These are phyloP conservation scores for Tripterygium wilfordii DNA, from an alignment of 177 flowering plant genomes.

Conservation along the genomic window DNA sequence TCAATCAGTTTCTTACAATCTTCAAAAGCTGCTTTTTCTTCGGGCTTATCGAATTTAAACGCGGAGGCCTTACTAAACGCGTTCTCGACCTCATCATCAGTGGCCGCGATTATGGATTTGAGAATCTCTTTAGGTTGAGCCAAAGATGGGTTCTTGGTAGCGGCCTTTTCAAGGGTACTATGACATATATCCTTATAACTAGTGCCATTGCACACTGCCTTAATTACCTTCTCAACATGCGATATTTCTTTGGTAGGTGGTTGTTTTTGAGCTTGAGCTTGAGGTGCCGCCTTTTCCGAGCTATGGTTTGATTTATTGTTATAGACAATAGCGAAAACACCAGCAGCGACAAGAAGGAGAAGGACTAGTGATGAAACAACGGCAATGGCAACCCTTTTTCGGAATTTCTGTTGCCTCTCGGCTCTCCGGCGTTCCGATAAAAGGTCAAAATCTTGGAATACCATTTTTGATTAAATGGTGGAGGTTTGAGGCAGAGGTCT, in stretches of 20 bases:
- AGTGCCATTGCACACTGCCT: slow-evolving; percentile 37
- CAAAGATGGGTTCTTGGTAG: slow-evolving; percentile 7
- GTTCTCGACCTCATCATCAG: slow-evolving; percentile 26
- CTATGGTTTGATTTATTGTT: not conserved
- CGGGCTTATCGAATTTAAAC: slow-evolving; percentile 25
- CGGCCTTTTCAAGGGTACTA: slow-evolving; percentile 22
- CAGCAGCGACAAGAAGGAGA: slow-evolving; percentile 23
- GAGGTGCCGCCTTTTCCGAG: not conserved
- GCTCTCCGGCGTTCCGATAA: slow-evolving; percentile 47
- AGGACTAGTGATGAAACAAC: slow-evolving; percentile 14
- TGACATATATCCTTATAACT: slow-evolving; percentile 50
- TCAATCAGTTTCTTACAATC: slow-evolving; percentile 52
- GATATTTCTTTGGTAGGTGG: not conserved
- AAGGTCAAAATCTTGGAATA: slow-evolving; percentile 62
- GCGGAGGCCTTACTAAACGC: slow-evolving; percentile 19
- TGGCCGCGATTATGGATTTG: slow-evolving; percentile 41
- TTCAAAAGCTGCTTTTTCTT: slow-evolving; percentile 44
- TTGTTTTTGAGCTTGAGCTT: not conserved
- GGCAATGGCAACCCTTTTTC: slow-evolving; percentile 36
- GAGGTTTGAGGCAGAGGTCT: slow-evolving; percentile 11
- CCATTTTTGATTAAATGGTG: slow-evolving; percentile 31
- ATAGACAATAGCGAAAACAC: slow-evolving; percentile 19
- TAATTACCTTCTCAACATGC: slow-evolving; percentile 18
- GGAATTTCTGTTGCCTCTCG: slow-evolving; percentile 40
- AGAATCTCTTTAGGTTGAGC: slow-evolving; percentile 40